Evolutionary conservation across 495 filamentous ascomycete species (phyloP).

Genomic region (Podospora appendiculata): DNA sequence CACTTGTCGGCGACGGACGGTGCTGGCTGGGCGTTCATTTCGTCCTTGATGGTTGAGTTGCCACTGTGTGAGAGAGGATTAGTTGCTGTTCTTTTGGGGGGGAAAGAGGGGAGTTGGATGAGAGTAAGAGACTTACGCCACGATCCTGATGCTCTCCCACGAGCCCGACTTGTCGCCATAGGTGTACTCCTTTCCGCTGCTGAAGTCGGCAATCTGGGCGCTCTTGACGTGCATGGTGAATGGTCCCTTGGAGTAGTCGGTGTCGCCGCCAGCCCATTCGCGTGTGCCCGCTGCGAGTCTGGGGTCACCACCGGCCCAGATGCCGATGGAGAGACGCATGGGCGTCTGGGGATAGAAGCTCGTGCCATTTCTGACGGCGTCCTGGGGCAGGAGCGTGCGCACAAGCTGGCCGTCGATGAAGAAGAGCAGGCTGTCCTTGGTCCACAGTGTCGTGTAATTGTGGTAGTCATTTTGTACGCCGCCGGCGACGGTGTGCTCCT

Average conservation of each 20-base stretch:
- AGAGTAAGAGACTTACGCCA: conserved; percentile 38
- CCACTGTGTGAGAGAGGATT: conserved; percentile 35
- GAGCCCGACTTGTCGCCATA: conserved; percentile 59
- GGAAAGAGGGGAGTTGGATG: neutral
- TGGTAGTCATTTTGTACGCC: conserved; percentile 47
- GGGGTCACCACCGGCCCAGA: conserved; percentile 81
- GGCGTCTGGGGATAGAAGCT: conserved; percentile 76
- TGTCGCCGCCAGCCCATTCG: conserved; percentile 74
- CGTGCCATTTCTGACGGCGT: conserved; percentile 47
- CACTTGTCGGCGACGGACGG: conserved; percentile 47
- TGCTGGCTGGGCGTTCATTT: conserved; percentile 30
- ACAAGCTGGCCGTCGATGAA: conserved; percentile 63
- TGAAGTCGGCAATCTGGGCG: conserved; percentile 59
- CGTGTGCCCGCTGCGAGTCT: conserved; percentile 43
- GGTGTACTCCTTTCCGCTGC: conserved; percentile 57
- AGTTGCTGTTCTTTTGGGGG: neutral
- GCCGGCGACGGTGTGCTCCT: conserved; percentile 41
- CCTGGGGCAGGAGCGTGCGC: conserved; percentile 56
- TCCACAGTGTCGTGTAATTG: conserved; percentile 85
- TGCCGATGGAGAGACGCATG: conserved; percentile 74
- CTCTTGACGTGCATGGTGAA: conserved; percentile 71
- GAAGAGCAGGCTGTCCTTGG: conserved; percentile 59
- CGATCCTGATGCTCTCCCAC: conserved; percentile 65
- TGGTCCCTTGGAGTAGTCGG: conserved; percentile 61
- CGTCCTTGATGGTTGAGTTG: conserved; percentile 50